Percentiles rank a stretch among this genome's conserved stretches.
These are phyloP conservation scores for Colletotrichum sp. DNA, from an alignment of 2,329 filamentous ascomycete genomes.

Conservation along the genomic window DNA sequence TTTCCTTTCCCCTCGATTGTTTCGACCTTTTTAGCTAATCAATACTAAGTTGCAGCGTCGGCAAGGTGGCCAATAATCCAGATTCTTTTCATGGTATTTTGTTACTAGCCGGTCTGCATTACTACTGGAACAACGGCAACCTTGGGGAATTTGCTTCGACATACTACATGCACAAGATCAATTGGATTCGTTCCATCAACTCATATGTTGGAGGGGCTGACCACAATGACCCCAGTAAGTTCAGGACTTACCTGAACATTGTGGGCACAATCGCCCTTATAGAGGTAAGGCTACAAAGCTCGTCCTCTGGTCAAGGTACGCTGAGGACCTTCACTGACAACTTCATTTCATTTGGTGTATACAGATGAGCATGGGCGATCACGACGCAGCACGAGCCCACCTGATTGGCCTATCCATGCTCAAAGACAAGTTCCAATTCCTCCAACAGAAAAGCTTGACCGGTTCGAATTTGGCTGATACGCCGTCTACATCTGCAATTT, in stretches of 20 bases:
- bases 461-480: neutral
- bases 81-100: neutral
- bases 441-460: neutral
- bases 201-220: neutral
- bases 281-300: neutral
- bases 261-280: neutral
- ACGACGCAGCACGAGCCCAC: neutral
- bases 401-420: neutral
- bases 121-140: neutral
- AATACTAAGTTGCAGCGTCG: neutral
- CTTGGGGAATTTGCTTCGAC: neutral
- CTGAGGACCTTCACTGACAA: neutral
- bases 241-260: neutral
- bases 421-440: neutral
- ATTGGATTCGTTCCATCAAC: neutral
- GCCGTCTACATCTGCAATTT: neutral
- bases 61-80: neutral
- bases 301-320: neutral
- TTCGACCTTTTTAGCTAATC: neutral
- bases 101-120: neutral
- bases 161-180: neutral
- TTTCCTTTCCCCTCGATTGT: neutral
- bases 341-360: neutral
- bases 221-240: neutral
- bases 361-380: neutral